A percentile compares a stretch with the other conserved stretches of the same genome.
Conservation (phyloP, 2,329 filamentous ascomycete species). For the Colletotrichum sp. region DNA sequence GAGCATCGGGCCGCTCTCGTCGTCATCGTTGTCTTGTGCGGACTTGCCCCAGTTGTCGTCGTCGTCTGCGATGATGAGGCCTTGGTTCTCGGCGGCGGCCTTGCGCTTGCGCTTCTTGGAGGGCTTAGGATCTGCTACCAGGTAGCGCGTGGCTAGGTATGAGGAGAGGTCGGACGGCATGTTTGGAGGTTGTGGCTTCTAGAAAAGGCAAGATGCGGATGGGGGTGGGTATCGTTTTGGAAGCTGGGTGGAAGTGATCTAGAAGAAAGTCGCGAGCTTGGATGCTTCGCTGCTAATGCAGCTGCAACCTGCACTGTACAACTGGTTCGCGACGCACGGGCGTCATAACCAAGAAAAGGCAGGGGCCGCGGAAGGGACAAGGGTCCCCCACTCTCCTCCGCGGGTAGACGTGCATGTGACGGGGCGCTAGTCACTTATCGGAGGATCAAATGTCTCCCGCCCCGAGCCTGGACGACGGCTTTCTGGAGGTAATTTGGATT, state of each 20-base stretch:
- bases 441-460: constrained; percentile 10
- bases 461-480: constrained; percentile 2
- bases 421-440: constrained; percentile 21
- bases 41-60: constrained; percentile 59
- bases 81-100: constrained; percentile 46
- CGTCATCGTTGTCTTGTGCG: constrained; percentile 47
- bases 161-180: constrained; percentile 72
- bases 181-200: background rate
- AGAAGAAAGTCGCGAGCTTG: background rate
- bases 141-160: constrained; percentile 92
- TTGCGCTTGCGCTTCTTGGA: constrained; percentile 70
- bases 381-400: background rate
- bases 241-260: background rate
- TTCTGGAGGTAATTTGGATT: background rate
- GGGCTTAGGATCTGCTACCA: constrained; percentile 64
- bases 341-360: background rate
- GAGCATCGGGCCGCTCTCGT: constrained; percentile 56
- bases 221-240: background rate
- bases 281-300: background rate
- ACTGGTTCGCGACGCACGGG: background rate
- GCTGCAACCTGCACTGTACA: background rate
- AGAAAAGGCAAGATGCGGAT: background rate
- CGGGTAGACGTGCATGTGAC: constrained; percentile 10
- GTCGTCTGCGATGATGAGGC: constrained; percentile 70
- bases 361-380: background rate